Evolutionary conservation across 2,329 filamentous ascomycete species (phyloP), one percentile per base, ranked within the genome.

Genomic region (Westerdykella ornata): DNA sequence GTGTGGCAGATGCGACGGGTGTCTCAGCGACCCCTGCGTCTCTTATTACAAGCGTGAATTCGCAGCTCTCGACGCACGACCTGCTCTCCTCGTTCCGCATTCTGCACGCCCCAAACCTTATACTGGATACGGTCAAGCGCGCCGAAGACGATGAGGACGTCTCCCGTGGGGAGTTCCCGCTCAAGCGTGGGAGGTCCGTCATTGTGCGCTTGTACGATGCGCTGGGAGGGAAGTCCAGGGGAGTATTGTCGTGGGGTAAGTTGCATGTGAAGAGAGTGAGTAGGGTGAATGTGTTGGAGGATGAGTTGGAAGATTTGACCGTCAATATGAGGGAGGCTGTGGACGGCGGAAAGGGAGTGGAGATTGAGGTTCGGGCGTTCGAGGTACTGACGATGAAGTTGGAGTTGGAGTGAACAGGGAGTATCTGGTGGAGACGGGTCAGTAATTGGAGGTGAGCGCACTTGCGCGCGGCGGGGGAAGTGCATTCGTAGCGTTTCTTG

Each of bases 81-180:
- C 51, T 72, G 1, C 55, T 72, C 47, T 68, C 71, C 29, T 78
- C 84, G 0, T 78, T 96, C 58, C 76, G 76, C 46, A 68, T 96
- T n/a, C 72, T 73, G 1, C 82, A 83, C 35, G 60, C 62, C 1
- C 62, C 73, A 8, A 82, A 84, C 2, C 71, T 98, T 15, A 72
- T 98, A 3, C 72, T 98, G 1, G 92, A 98, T 62, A 84, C 82
- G 1, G 76, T 98, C 65, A 98, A 98, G 75, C 83, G 92, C 43
- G 92, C 87, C 15, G 73, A 76, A 52, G 72, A 76, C 44, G 73
- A 75, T 39, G 70, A 68, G 31, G 73, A 73, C 39, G 71, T 88
- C 3, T 68, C 64, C 20, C 63, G 69, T 19, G 64, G 71, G 12
- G 72, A 73, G 38, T 68, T 90, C 22, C 76, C 78, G 0, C 39